Conservation (phyloP, 148 eudicot species). For the Amaranthus hypochondriacus region DNA sequence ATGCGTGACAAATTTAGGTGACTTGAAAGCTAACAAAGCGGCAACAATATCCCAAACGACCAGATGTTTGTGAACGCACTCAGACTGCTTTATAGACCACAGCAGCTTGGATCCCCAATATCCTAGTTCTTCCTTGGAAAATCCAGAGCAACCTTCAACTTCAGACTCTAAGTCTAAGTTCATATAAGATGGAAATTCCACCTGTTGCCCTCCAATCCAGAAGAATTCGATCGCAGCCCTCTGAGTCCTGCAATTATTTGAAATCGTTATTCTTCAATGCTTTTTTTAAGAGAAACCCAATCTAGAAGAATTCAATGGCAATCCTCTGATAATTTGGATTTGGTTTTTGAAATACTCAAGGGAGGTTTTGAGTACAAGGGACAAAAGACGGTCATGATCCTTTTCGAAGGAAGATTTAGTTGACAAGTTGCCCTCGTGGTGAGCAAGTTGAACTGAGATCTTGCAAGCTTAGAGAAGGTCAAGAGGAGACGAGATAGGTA, state of each 20-base stretch:
- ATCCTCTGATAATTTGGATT: too few relatives aligned
- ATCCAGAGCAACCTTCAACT: slow-evolving; percentile 38
- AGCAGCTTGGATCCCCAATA: slow-evolving; percentile 45
- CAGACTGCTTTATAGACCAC: slow-evolving; percentile 49
- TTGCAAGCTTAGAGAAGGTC: too few relatives aligned
- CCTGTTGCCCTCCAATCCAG: slow-evolving; percentile 86
- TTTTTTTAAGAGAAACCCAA: too few relatives aligned
- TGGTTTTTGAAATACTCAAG: too few relatives aligned
- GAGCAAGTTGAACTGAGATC: too few relatives aligned
- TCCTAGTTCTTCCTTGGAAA: slow-evolving; percentile 48
- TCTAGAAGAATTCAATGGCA: too few relatives aligned
- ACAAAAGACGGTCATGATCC: too few relatives aligned
- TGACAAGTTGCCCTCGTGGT: too few relatives aligned
- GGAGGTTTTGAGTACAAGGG: too few relatives aligned
- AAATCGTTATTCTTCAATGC: too few relatives aligned
- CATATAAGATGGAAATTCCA: slow-evolving; percentile 20
- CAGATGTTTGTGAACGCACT: slow-evolving; percentile 42
- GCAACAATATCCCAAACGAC: slow-evolving; percentile 75
- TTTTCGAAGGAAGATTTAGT: too few relatives aligned
- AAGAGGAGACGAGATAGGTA: too few relatives aligned
- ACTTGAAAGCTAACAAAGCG: slow-evolving; percentile 65
- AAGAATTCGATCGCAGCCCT: slow-evolving; percentile 87
- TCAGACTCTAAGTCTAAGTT: slow-evolving; percentile 35
- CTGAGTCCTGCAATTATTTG: slow-evolving; percentile 49
- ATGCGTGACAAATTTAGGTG: slow-evolving; percentile 43